phyloP scores from a whole-genome alignment of 495 filamentous ascomycete species.

The Penicillium mononematosum region DNA sequence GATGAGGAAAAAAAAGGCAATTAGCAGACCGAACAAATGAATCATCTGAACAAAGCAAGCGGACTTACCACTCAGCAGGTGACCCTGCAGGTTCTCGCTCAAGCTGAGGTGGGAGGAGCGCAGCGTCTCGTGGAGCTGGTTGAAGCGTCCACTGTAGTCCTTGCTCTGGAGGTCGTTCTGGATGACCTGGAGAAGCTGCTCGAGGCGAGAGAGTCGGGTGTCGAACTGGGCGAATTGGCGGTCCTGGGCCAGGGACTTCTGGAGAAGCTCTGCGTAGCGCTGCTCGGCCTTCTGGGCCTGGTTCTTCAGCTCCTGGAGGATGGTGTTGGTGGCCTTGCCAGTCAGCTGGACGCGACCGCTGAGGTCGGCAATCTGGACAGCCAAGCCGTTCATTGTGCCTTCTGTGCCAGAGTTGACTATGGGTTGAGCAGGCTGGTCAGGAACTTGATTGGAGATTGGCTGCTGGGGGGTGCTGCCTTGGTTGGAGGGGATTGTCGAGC shows the following conservation, averaged over 20 bases:
- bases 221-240: conserved; percentile 34
- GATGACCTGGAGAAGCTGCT: conserved; percentile 50
- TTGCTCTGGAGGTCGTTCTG: conserved; percentile 68
- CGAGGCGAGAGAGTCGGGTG: conserved; percentile 56
- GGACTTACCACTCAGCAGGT: conserved; percentile 36
- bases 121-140: conserved; percentile 68
- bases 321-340: conserved; percentile 66
- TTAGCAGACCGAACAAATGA: neutral
- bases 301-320: conserved; percentile 61
- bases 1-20: conserved; percentile 11
- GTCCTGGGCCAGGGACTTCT: conserved; percentile 45
- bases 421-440: conserved; percentile 9
- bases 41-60: neutral
- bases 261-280: conserved; percentile 57
- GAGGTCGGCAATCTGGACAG: conserved; percentile 73
- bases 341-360: conserved; percentile 75
- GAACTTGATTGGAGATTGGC: conserved; percentile 35
- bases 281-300: conserved; percentile 52
- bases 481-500: conserved; percentile 33
- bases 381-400: conserved; percentile 30
- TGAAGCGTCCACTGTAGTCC: conserved; percentile 69
- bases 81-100: conserved; percentile 49
- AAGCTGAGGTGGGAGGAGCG: conserved; percentile 69
- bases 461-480: conserved; percentile 32
- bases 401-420: conserved; percentile 47